Percentiles rank a stretch among this genome's conserved stretches.
These are phyloP conservation scores for Kwoniella heveanensis DNA, from an alignment of 768 basidiomycete species.

Conservation along the genomic window DNA sequence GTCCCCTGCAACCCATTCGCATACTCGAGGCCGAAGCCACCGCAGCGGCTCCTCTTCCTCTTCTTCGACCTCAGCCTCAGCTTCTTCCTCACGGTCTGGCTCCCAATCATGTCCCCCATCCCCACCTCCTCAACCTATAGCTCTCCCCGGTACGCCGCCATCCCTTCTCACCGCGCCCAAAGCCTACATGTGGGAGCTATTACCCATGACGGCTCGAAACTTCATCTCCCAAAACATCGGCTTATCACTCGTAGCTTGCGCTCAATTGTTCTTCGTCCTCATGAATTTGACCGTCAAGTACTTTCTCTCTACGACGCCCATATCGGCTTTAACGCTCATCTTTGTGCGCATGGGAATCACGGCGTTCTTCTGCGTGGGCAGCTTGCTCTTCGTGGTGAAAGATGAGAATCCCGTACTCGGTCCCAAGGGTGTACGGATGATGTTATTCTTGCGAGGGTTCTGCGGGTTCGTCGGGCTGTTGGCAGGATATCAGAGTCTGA, in stretches of 20 bases:
- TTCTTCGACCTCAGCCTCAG: slow-evolving; percentile 10
- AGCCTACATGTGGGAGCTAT: background rate
- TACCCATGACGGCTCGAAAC: slow-evolving; percentile 1
- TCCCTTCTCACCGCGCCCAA: background rate
- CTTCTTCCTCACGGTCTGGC: slow-evolving; percentile 2
- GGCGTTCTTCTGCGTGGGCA: slow-evolving; percentile 61
- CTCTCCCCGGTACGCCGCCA: background rate
- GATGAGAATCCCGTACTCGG: slow-evolving; percentile 68
- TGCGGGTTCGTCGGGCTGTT: slow-evolving; percentile 72
- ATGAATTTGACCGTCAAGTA: slow-evolving; percentile 70
- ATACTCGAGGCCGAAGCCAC: background rate
- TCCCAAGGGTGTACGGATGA: slow-evolving; percentile 67
- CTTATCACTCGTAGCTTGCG: slow-evolving; percentile 63
- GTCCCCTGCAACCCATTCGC: background rate
- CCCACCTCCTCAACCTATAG: background rate
- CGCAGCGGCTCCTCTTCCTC: background rate
- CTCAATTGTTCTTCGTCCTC: slow-evolving; percentile 64
- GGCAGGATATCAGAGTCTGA: slow-evolving; percentile 57
- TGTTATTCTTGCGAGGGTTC: slow-evolving; percentile 66
- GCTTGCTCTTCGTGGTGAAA: slow-evolving; percentile 59
- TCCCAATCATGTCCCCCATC: background rate
- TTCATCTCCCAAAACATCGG: slow-evolving; percentile 60
- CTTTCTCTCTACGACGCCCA: slow-evolving; percentile 57
- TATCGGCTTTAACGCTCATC: slow-evolving; percentile 59
- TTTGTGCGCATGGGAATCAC: slow-evolving; percentile 67